A percentile compares a stretch with the other conserved stretches of the same genome.
These are phyloP conservation scores for Ascobolus immersus DNA, from an alignment of 495 filamentous ascomycete genomes.

Conservation along the genomic window DNA sequence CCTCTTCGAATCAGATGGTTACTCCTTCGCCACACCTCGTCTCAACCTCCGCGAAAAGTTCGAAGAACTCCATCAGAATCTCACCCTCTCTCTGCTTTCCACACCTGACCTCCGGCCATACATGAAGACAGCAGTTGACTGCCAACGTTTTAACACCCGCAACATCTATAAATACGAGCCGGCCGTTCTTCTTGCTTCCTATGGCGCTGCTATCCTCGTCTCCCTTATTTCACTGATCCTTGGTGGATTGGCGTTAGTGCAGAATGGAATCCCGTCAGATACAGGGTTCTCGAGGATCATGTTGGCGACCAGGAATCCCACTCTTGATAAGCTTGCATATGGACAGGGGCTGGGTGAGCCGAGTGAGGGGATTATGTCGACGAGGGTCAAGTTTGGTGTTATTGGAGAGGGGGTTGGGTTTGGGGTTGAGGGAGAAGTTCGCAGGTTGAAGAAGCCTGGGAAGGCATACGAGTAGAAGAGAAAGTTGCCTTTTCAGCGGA, in stretches of 20 bases:
- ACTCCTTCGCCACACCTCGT: no score
- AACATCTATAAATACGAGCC: slow-evolving; percentile 4
- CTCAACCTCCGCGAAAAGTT: neutral
- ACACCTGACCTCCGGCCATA: neutral
- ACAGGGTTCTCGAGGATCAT: slow-evolving; percentile 4
- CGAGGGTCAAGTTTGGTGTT: no score
- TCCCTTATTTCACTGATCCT: neutral
- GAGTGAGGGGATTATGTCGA: no score
- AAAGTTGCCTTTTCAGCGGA: no score
- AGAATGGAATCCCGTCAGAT: slow-evolving; percentile 3
- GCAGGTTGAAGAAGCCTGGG: no score
- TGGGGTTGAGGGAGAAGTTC: no score
- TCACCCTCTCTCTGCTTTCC: slow-evolving; percentile 3
- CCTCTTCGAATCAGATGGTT: no score
- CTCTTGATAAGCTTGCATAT: slow-evolving; percentile 2
- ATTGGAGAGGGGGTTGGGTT: no score
- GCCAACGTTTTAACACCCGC: neutral
- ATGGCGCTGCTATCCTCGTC: neutral
- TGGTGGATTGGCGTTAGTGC: slow-evolving; percentile 1
- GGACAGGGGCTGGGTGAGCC: slow-evolving; percentile 5
- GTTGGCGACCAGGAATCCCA: slow-evolving; percentile 6
- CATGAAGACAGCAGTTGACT: neutral
- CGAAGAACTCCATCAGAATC: slow-evolving; percentile 3
- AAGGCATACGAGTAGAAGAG: no score
- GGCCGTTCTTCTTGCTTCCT: neutral